Conservation (phyloP, 202 grass and related monocot species). For the Bolboschoenoplectus hybrid region DNA sequence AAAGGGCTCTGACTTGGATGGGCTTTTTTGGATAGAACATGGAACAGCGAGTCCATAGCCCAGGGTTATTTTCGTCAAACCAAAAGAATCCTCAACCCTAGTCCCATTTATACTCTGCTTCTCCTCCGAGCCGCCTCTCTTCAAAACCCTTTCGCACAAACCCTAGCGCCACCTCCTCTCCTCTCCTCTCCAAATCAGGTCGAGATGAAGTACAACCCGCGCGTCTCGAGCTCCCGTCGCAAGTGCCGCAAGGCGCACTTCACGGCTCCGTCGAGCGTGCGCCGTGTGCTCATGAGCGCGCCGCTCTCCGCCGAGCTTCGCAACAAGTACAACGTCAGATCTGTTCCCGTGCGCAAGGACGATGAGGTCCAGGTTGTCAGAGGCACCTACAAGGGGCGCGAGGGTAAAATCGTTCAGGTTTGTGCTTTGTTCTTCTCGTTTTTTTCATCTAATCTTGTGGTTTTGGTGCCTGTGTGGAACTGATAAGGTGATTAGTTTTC, state of each 20-base stretch:
- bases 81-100: background rate
- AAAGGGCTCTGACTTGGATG: too few relatives aligned
- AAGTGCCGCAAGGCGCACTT: conserved; percentile 99
- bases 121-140: background rate
- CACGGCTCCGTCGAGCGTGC: conserved; percentile 90
- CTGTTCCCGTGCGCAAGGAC: conserved; percentile 85
- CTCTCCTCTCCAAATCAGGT: conserved; percentile 12
- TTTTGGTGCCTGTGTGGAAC: background rate
- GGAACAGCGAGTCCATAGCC: too few relatives aligned
- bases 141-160: background rate
- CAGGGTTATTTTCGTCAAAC: too few relatives aligned
- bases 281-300: conserved; percentile 86
- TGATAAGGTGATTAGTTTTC: background rate
- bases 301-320: conserved; percentile 80
- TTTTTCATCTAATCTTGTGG: background rate
- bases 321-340: conserved; percentile 91
- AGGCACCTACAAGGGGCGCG: conserved; percentile 89
- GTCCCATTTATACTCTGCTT: background rate
- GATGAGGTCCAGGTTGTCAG: conserved; percentile 95
- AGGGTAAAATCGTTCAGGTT: conserved; percentile 93
- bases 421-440: background rate
- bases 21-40: too few relatives aligned
- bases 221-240: conserved; percentile 81
- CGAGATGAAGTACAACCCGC: conserved; percentile 78
- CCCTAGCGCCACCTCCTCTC: conserved; percentile 5